Evolutionary conservation across 441 rosid genomes (phyloP), one percentile per base, ranked within the genome.

Genomic region (Gossypium aridum): DNA sequence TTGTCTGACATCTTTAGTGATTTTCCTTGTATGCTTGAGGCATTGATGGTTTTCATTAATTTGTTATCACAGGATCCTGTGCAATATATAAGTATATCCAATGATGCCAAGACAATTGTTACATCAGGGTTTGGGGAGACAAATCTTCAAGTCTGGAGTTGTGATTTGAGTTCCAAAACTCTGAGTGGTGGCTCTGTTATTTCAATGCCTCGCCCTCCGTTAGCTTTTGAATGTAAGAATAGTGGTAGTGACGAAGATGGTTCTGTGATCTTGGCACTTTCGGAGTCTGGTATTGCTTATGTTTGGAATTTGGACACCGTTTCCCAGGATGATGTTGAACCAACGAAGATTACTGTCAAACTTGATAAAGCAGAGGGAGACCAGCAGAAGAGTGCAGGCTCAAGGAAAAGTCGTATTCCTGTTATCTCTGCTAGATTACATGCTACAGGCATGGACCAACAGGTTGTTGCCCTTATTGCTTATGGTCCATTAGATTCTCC

Each of bases 401-500:
- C 56, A 4, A 83, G 79, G 84, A 83, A 83, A 72, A 77, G 54
- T n/a, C 31, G 22, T 62, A 61, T 26, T 75, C 75, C 82, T 31
- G 68, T 85, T 49, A 75, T 80, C 14, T 73, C 85, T 45, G 86
- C 83, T 67, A 83, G 77, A 79, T 76, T 84, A 20, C 71, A 68
- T 31, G 75, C 75, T 53, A 4, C 68, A 0, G 79, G 79, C 74
- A 73, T 73, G 26, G 78, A 28, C 10, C 71, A 76, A 54, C 63
- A 23, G 54, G 55, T 78, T 77, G 68, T 57, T 28, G 84, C 64
- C 7, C 57, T 82, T 74, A 74, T 79, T 61, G 77, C 80, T 71
- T 80, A 80, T 75, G 86, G 85, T 69, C 78, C 82, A 19, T 26
- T 72, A 28, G 81, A 81, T 75, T 81, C 81, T 77, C 87, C 84